Conservation (phyloP, 129 eudicot species). For the Chrysanthemum makinoi region DNA sequence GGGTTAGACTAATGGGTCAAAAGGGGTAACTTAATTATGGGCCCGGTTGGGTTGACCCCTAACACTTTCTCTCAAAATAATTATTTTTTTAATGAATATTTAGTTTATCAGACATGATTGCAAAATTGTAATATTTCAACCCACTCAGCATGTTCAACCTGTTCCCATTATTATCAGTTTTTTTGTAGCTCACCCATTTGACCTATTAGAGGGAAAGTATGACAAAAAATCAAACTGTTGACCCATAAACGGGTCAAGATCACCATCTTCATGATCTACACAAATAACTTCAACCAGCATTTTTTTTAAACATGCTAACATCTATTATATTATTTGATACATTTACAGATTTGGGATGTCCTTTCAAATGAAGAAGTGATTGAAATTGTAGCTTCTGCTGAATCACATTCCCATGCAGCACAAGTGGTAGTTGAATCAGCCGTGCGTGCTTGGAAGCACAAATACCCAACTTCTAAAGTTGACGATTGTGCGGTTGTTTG, state of each 20-base stretch:
- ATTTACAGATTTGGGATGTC: conserved; percentile 44
- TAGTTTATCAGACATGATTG: too few relatives aligned
- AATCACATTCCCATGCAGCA: conserved; percentile 33
- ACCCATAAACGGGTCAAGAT: neutral
- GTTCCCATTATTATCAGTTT: too few relatives aligned
- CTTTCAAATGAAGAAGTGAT: conserved; percentile 42
- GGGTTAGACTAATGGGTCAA: neutral
- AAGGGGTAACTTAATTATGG: neutral
- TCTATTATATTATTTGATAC: neutral
- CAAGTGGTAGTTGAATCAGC: conserved; percentile 43
- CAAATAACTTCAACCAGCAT: too few relatives aligned
- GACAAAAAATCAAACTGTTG: neutral
- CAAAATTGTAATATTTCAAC: too few relatives aligned
- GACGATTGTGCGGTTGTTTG: conserved; percentile 47
- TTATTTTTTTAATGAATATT: too few relatives aligned
- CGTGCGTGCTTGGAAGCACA: conserved; percentile 35
- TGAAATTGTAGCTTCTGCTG: conserved; percentile 32
- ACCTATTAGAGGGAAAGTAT: neutral
- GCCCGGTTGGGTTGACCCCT: too few relatives aligned
- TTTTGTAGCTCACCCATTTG: neutral
- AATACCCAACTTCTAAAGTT: conserved; percentile 45
- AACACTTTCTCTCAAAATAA: too few relatives aligned
- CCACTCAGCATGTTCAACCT: too few relatives aligned
- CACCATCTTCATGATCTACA: too few relatives aligned
- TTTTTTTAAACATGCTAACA: neutral